These are phyloP conservation scores for Corinectria fuckeliana DNA, from an alignment of 2,329 filamentous ascomycete genomes.

Conservation along the genomic window DNA sequence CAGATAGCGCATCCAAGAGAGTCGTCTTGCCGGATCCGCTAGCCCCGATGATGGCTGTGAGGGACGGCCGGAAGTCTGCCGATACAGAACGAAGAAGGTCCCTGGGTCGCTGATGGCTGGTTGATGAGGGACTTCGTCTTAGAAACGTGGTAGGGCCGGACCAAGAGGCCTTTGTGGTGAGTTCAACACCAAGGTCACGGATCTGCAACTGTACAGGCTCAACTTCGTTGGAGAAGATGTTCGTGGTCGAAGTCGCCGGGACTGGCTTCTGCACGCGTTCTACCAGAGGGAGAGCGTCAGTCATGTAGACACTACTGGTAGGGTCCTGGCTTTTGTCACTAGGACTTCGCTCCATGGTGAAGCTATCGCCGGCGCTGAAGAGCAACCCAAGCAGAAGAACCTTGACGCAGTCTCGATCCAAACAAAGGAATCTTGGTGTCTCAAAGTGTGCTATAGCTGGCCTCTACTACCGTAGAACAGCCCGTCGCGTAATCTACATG, in stretches of 20 bases:
- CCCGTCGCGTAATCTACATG: neutral
- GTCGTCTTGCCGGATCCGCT: conserved; percentile 76
- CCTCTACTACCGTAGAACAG: neutral
- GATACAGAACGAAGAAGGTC: conserved; percentile 66
- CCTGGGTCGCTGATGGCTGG: conserved; percentile 44
- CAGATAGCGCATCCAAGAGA: conserved; percentile 72
- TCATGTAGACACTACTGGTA: neutral
- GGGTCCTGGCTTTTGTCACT: neutral
- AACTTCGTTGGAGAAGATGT: conserved; percentile 54
- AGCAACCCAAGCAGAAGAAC: neutral
- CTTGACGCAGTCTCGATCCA: neutral
- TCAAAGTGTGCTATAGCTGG: neutral
- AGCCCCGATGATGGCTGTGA: conserved; percentile 77
- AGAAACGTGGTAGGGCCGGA: conserved; percentile 53
- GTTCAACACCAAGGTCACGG: conserved; percentile 58
- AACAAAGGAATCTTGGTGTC: too few species aligned
- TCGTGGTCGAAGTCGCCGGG: neutral
- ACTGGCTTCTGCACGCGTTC: neutral
- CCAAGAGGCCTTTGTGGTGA: conserved; percentile 61
- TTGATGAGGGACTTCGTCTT: conserved; percentile 43
- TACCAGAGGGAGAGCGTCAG: neutral
- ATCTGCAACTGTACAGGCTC: conserved; percentile 59
- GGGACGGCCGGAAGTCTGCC: conserved; percentile 66
- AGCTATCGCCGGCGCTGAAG: neutral
- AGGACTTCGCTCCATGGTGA: neutral